These are phyloP conservation scores for Penicillium sclerotiorum DNA, from an alignment of 2,329 filamentous ascomycete species.

Conservation along the genomic window DNA sequence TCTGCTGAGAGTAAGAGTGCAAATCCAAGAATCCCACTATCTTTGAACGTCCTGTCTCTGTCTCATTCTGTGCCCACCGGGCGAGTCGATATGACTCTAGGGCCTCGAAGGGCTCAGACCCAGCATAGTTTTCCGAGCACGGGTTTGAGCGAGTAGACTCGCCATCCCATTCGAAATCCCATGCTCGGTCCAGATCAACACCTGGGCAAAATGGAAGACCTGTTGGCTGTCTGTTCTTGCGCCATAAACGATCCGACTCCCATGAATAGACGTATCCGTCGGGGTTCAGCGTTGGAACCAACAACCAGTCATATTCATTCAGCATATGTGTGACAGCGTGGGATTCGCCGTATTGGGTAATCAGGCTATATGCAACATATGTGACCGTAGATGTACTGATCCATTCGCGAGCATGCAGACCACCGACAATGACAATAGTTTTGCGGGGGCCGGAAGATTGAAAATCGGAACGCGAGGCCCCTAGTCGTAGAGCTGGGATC, in stretches of 20 bases:
- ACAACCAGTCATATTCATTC: constrained; percentile 81
- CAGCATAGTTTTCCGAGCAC: constrained; percentile 88
- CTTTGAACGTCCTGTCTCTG: constrained; percentile 66
- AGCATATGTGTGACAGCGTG: constrained; percentile 73
- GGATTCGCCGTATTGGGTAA: constrained; percentile 78
- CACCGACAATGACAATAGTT: constrained; percentile 80
- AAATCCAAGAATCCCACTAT: constrained; percentile 88
- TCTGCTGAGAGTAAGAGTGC: constrained; percentile 93
- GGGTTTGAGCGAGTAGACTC: constrained; percentile 70
- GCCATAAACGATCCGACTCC: constrained; percentile 89
- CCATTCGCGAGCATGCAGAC: constrained; percentile 95
- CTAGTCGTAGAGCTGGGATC: constrained; percentile 79
- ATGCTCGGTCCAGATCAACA: constrained; percentile 85
- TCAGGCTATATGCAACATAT: constrained; percentile 85
- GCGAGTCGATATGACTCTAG: constrained; percentile 75
- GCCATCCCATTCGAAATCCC: constrained; percentile 81
- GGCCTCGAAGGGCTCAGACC: constrained; percentile 79
- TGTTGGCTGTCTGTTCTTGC: constrained; percentile 85
- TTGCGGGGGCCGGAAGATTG: constrained; percentile 58
- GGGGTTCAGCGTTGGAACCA: constrained; percentile 86
- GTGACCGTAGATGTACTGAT: constrained; percentile 90
- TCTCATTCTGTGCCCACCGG: constrained; percentile 81
- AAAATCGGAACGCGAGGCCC: constrained; percentile 57
- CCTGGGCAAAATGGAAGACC: constrained; percentile 81
- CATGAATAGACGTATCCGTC: constrained; percentile 95